Evolutionary conservation across 2,329 filamentous ascomycete genomes (phyloP).

Genomic region (Penicillium brevicompactum): DNA sequence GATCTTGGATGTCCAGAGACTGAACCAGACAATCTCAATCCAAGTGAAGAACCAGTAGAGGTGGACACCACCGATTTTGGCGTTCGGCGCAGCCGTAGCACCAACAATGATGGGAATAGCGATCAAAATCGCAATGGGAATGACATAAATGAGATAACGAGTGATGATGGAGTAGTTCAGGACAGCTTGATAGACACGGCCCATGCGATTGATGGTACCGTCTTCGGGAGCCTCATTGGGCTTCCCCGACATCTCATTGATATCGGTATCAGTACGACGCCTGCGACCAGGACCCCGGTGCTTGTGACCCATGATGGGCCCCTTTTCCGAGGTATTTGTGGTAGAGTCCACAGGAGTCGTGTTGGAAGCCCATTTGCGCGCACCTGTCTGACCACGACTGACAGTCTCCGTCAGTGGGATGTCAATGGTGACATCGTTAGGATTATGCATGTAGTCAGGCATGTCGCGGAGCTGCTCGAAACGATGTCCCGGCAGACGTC

Average conservation of each 20-base stretch:
- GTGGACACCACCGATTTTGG: constrained; percentile 57
- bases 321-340: constrained; percentile 29
- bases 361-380: constrained; percentile 42
- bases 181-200: constrained; percentile 62
- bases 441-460: constrained; percentile 43
- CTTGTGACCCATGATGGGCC: constrained; percentile 21
- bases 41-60: constrained; percentile 66
- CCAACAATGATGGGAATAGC: constrained; percentile 66
- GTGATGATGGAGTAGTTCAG: constrained; percentile 65
- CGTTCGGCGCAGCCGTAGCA: constrained; percentile 51
- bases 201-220: constrained; percentile 60
- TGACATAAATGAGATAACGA: constrained; percentile 64
- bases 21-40: constrained; percentile 66
- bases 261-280: constrained; percentile 29
- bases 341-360: constrained; percentile 29
- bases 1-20: constrained; percentile 64
- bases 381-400: constrained; percentile 50
- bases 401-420: constrained; percentile 62
- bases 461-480: constrained; percentile 46
- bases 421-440: constrained; percentile 60
- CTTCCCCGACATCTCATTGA: constrained; percentile 34
- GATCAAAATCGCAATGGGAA: constrained; percentile 59
- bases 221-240: constrained; percentile 49
- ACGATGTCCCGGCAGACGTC: constrained; percentile 48
- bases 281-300: constrained; percentile 33